phyloP scores from a whole-genome alignment of 169 alveolate species.

The Eimeria nieschulzi region DNA sequence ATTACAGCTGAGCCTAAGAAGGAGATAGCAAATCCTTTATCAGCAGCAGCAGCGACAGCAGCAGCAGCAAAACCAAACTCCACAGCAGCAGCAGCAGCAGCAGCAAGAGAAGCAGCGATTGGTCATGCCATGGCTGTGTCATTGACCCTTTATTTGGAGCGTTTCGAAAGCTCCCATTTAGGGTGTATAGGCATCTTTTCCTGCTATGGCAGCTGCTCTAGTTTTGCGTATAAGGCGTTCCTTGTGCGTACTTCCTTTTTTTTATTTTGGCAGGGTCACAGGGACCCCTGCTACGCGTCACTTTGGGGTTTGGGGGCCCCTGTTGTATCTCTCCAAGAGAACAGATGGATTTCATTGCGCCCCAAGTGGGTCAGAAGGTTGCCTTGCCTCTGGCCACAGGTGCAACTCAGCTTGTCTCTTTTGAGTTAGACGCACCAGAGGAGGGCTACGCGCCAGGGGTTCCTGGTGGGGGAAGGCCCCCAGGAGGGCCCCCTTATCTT shows the following conservation, averaged over 20 bases:
- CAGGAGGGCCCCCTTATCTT: slow-evolving; percentile 13
- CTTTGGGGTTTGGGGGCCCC: neutral
- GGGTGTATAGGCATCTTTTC: neutral
- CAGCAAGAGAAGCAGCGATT: neutral
- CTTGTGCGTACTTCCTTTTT: neutral
- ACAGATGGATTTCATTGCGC: neutral
- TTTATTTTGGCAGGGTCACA: neutral
- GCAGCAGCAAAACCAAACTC: neutral
- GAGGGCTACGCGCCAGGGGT: neutral
- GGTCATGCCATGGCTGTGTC: neutral
- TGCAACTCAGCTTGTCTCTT: slow-evolving; percentile 1
- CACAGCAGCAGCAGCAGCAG: slow-evolving; percentile 14
- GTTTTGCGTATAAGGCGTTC: neutral
- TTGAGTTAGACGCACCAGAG: neutral
- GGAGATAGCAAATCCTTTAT: neutral
- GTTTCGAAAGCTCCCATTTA: neutral
- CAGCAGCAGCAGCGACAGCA: neutral
- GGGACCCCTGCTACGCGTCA: neutral
- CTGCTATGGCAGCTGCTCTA: neutral
- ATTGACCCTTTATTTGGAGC: neutral
- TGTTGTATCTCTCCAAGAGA: neutral
- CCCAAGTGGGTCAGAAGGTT: neutral
- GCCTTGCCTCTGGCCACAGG: slow-evolving; percentile 28
- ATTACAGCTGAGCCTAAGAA: neutral
- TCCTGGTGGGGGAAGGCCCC: neutral